Base-by-base conservation (phyloP, 202 grass and related monocot species). In the Bolboschoenoplectus hybrid region DNA sequence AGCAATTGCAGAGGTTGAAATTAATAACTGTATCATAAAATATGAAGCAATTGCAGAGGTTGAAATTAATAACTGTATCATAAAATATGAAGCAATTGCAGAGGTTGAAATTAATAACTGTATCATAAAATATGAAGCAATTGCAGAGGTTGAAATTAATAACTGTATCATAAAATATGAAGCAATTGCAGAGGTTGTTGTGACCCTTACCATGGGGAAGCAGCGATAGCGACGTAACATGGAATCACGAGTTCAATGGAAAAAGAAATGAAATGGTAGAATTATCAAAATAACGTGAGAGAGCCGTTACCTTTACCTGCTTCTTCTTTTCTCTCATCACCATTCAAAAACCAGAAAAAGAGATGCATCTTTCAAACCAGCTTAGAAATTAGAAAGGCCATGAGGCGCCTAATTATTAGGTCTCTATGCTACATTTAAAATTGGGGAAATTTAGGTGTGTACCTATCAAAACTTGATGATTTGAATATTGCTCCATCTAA, bases 111-210 rank as follows among this genome's bases (percentile, higher is more conserved):
- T n/a, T n/a, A n/a, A n/a, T n/a, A n/a, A n/a, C n/a, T n/a, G n/a
- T n/a, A n/a, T n/a, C n/a, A n/a, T 53, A 49, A 74, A 49, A 74
- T 62, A 81, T 7, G 2, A 1, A 63, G n/a, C 5, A 67, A 63
- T 82, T 67, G 41, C 9, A 65, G 60, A 82, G 55, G n/a, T n/a
- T 38, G 55, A n/a, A n/a, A n/a, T n/a, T n/a, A n/a, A n/a, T n/a
- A n/a, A n/a, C n/a, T n/a, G n/a, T n/a, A n/a, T n/a, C n/a, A n/a
- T 53, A 49, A 74, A 49, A 74, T 62, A 81, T 7, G 2, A 1
- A 63, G n/a, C 5, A 67, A 63, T 82, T 67, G 41, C 9, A 65
- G 60, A 82, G 55, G 26, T 26, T 38, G 55, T 65, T 66, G 14
- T 36, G 19, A 47, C 12, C 17, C 12, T 82, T 40, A 3, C 77